Percentiles rank a stretch among this genome's conserved stretches.
These are phyloP conservation scores for Kondoa malvinella DNA, from an alignment of 768 basidiomycete species.

Conservation along the genomic window DNA sequence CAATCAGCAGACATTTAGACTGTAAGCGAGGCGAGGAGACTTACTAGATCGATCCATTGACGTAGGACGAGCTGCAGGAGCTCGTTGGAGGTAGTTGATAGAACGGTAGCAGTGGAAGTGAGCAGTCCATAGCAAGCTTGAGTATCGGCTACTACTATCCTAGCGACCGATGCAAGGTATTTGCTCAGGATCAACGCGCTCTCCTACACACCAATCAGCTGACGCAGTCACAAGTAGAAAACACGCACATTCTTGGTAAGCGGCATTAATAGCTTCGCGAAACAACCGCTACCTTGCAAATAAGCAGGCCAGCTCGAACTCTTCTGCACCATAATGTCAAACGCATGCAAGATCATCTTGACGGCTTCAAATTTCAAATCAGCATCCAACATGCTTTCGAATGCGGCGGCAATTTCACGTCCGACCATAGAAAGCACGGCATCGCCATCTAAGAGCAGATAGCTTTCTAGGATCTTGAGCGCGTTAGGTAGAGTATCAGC, in stretches of 20 bases:
- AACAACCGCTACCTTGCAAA: constrained; percentile 57
- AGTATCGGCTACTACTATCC: constrained; percentile 51
- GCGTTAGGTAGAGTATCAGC: constrained; percentile 57
- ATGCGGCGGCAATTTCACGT: constrained; percentile 37
- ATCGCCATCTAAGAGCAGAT: constrained; percentile 53
- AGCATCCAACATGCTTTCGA: constrained; percentile 35
- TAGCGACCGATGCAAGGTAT: constrained; percentile 54
- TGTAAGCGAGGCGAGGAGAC: constrained; percentile 1
- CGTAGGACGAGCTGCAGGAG: constrained; percentile 54
- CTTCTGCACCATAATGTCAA: constrained; percentile 49
- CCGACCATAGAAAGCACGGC: constrained; percentile 46
- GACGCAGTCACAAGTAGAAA: no score
- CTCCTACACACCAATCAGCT: constrained; percentile 10
- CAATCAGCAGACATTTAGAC: background rate
- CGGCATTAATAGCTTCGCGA: constrained; percentile 43
- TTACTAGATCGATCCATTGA: constrained; percentile 56
- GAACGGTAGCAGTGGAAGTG: constrained; percentile 41
- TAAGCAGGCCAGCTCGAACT: constrained; percentile 52
- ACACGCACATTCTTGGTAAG: no score
- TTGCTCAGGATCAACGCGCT: constrained; percentile 40
- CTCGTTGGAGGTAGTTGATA: constrained; percentile 38
- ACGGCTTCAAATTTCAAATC: constrained; percentile 42
- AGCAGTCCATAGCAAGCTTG: constrained; percentile 56
- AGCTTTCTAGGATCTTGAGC: constrained; percentile 54
- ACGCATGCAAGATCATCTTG: constrained; percentile 39